A percentile compares a stretch with the other conserved stretches of the same genome.
phyloP scores from a whole-genome alignment of 345 rosid genomes.

The Brassica rapa region DNA sequence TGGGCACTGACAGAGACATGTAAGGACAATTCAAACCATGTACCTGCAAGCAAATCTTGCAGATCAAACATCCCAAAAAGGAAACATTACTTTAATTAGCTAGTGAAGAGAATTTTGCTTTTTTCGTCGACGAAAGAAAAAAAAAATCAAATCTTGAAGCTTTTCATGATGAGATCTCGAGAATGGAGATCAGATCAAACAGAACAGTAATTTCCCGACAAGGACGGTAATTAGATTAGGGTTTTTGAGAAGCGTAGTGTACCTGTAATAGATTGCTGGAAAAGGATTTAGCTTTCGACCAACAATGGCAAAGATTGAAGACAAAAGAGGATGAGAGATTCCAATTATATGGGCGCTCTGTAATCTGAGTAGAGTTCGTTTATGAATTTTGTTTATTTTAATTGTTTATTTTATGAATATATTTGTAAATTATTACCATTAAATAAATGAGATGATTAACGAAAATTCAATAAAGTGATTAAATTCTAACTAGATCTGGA shows the following conservation, averaged over 20 bases:
- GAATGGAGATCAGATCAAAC: slow-evolving; percentile 40
- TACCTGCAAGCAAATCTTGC: slow-evolving; percentile 48
- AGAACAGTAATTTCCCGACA: slow-evolving; percentile 21
- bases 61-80: slow-evolving; percentile 29
- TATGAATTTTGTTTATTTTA: slow-evolving; percentile 7
- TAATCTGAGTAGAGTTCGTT: slow-evolving; percentile 32
- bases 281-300: slow-evolving; percentile 34
- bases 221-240: slow-evolving; percentile 36
- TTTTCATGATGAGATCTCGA: slow-evolving; percentile 40
- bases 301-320: slow-evolving; percentile 36
- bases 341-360: slow-evolving; percentile 30
- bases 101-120: slow-evolving; percentile 10
- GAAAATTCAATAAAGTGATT: slow-evolving; percentile 4
- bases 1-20: slow-evolving; percentile 17
- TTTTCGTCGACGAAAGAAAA: not conserved
- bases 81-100: slow-evolving; percentile 29
- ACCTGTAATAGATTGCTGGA: slow-evolving; percentile 13
- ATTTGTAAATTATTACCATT: not conserved
- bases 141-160: slow-evolving; percentile 16
- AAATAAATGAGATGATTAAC: slow-evolving; percentile 26
- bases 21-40: slow-evolving; percentile 33
- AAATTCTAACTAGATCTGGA: slow-evolving; percentile 33
- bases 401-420: not conserved
- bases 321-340: slow-evolving; percentile 26
- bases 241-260: slow-evolving; percentile 40